A percentile compares a stretch with the other conserved stretches of the same genome.
Conservation (phyloP, 352 stramenopile species). For the Pythium sukuiense region DNA sequence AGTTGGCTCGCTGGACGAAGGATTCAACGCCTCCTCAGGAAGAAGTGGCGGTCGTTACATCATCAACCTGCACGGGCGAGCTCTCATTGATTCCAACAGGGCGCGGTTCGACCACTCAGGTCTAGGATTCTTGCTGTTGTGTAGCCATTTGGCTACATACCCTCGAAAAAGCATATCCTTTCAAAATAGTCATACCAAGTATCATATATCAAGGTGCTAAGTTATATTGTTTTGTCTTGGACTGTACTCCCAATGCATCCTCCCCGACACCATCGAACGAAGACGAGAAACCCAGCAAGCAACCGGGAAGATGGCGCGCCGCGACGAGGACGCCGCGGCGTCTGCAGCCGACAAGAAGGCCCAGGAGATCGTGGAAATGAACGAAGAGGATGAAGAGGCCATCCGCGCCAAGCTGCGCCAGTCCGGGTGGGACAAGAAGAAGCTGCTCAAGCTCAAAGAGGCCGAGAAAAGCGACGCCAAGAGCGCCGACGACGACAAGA, state of each 20-base stretch:
- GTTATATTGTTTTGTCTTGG: constrained; percentile 8
- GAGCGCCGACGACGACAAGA: constrained; percentile 22
- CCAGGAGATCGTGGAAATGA: constrained; percentile 19
- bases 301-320: constrained; percentile 9
- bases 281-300: background rate
- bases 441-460: constrained; percentile 25
- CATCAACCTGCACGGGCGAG: no score
- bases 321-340: background rate
- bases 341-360: constrained; percentile 6
- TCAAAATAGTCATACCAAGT: background rate
- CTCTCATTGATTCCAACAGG: no score
- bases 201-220: background rate
- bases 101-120: no score
- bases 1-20: no score
- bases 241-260: background rate
- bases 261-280: constrained; percentile 4
- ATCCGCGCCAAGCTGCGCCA: constrained; percentile 76
- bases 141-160: background rate
- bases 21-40: no score
- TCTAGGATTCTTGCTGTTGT: no score
- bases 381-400: constrained; percentile 53
- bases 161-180: background rate
- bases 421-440: constrained; percentile 68
- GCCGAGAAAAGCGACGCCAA: constrained; percentile 17
- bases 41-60: no score